These are phyloP conservation scores for Tylopilus vinaceipallidus DNA, from an alignment of 768 basidiomycete genomes.

Conservation along the genomic window DNA sequence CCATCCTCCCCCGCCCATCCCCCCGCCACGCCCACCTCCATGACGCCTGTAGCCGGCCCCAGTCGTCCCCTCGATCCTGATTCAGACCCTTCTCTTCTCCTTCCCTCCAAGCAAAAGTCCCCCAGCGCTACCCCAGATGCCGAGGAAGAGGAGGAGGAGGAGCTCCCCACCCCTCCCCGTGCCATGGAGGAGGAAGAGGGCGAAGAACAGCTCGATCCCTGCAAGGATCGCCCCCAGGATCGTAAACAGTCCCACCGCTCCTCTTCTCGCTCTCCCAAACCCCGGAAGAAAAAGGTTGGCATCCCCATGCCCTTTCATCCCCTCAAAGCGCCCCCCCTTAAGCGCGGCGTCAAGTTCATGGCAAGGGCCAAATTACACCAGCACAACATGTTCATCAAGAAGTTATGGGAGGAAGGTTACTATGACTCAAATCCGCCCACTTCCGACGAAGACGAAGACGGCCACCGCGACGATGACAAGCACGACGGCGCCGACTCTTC, in stretches of 20 bases:
- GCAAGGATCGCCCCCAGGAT: constrained; percentile 15
- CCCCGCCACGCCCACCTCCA: constrained; percentile 1
- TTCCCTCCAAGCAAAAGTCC: constrained; percentile 1
- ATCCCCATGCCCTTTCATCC: constrained; percentile 20
- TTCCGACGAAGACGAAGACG: constrained; percentile 22
- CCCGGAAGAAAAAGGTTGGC: constrained; percentile 11
- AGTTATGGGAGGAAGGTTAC: constrained; percentile 16
- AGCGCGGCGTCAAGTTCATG: constrained; percentile 5
- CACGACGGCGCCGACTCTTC: constrained; percentile 11
- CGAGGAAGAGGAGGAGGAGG: constrained; percentile 41
- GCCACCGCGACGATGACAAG: constrained; percentile 1
- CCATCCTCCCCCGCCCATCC: constrained; percentile 7
- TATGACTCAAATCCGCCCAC: constrained; percentile 20
- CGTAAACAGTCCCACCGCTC: constrained; percentile 4
- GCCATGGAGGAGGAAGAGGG: constrained; percentile 68
- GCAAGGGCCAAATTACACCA: background rate
- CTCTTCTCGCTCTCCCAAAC: background rate
- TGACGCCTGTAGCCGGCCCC: constrained; percentile 1
- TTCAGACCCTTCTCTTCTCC: background rate
- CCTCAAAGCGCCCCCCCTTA: constrained; percentile 17
- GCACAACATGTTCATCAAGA: constrained; percentile 1
- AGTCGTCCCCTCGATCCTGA: constrained; percentile 7
- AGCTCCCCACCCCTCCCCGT: constrained; percentile 44
- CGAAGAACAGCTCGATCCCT: constrained; percentile 29
- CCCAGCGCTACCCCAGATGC: constrained; percentile 26